Evolutionary conservation across 345 rosid genomes (phyloP).

Genomic region (Eucalyptus viminalis): DNA sequence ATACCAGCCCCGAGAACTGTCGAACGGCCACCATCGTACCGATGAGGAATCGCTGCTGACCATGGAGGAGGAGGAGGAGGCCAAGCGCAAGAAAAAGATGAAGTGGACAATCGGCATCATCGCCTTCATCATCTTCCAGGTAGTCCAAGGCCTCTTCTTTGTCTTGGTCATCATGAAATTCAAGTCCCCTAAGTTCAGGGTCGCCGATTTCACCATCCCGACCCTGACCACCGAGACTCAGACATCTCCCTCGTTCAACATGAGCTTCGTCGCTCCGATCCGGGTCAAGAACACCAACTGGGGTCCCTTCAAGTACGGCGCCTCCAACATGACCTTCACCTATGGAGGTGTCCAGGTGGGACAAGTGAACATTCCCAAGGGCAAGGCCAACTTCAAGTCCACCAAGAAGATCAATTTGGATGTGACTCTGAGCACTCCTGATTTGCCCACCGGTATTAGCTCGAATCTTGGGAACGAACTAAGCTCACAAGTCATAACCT

Average conservation of each 20-base stretch:
- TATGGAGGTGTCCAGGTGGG: not conserved
- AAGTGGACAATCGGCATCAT: constrained; percentile 2
- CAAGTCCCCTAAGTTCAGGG: constrained; percentile 9
- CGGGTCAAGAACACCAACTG: constrained; percentile 8
- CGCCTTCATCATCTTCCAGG: constrained; percentile 12
- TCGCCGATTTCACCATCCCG: not conserved
- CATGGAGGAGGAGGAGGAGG: not conserved
- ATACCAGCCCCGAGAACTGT: not conserved
- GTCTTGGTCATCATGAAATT: not conserved
- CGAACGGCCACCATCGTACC: not conserved
- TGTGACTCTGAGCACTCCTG: not conserved
- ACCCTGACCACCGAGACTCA: not conserved
- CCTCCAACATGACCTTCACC: not conserved
- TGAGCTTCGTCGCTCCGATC: not conserved
- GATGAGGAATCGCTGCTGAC: not conserved
- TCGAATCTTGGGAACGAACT: not conserved
- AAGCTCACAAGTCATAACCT: not conserved
- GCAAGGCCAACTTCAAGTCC: constrained; percentile 2
- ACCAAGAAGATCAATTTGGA: not conserved
- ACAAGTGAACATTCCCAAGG: not conserved
- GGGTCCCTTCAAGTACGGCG: constrained; percentile 1
- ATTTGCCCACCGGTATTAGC: not conserved
- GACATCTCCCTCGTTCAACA: not conserved
- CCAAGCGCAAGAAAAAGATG: constrained; percentile 5
- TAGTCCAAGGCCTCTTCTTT: not conserved